phyloP scores from a whole-genome alignment of 78 protist genomes.

The Dictyostelium citrinum region DNA sequence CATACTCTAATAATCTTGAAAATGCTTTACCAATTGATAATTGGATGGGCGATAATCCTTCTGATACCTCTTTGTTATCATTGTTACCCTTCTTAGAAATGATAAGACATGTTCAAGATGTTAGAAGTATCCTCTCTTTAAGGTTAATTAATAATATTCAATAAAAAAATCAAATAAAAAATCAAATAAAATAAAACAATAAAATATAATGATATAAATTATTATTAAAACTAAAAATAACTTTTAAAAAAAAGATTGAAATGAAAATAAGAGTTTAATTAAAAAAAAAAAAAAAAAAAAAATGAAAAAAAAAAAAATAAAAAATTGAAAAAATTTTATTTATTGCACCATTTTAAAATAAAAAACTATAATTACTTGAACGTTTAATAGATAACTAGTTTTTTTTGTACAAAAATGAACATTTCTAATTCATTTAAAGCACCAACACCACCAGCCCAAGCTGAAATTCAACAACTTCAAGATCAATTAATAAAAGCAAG shows the following conservation, averaged over 20 bases:
- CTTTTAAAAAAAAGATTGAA: too few species aligned
- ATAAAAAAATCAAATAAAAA: neutral
- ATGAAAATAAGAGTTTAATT: too few species aligned
- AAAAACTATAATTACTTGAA: too few species aligned
- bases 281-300: neutral
- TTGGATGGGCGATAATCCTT: conserved; percentile 78
- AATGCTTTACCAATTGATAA: conserved; percentile 86
- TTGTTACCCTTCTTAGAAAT: conserved; percentile 87
- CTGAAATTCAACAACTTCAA: conserved; percentile 33
- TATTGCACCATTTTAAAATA: neutral
- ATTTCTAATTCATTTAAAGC: neutral
- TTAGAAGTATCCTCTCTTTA: conserved; percentile 80
- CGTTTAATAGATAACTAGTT: neutral
- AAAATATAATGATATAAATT: too few species aligned
- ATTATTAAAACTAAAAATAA: too few species aligned
- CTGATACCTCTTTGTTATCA: conserved; percentile 64
- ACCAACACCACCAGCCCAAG: neutral
- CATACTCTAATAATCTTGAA: conserved; percentile 79
- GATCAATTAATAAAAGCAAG: conserved; percentile 43
- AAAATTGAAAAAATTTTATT: neutral
- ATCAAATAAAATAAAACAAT: too few species aligned
- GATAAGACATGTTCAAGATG: conserved; percentile 79
- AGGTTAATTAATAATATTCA: neutral
- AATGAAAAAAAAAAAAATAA: neutral
- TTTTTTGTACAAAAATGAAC: neutral